Conservation (phyloP, 768 basidiomycete species). For the Pulveroboletus sp. region DNA sequence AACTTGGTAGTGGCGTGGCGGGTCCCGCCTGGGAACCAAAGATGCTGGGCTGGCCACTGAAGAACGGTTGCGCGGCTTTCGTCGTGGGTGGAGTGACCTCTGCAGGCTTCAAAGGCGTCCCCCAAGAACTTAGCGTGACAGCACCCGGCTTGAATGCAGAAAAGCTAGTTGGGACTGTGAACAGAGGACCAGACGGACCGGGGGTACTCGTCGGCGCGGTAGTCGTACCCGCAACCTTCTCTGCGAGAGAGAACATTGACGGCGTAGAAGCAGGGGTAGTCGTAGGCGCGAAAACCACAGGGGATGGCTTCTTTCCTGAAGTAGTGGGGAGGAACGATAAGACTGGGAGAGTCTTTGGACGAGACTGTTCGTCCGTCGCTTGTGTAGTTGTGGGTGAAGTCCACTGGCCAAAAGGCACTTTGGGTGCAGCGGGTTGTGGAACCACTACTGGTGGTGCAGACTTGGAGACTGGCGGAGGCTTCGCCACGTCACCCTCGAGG, state of each 20-base stretch:
- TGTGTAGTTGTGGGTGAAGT: slow-evolving; percentile 14
- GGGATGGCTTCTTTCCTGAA: slow-evolving; percentile 7
- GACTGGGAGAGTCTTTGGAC: slow-evolving; percentile 50
- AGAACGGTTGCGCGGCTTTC: slow-evolving; percentile 5
- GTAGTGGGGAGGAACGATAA: slow-evolving; percentile 29
- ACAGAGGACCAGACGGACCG: slow-evolving; percentile 5
- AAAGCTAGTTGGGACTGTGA: slow-evolving; percentile 5
- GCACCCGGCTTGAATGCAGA: slow-evolving; percentile 10
- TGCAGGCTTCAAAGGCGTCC: slow-evolving; percentile 3
- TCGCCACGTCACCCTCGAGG: slow-evolving; percentile 35
- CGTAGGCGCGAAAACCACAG: slow-evolving; percentile 4
- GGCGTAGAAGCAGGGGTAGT: neutral
- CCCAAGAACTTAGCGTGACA: neutral
- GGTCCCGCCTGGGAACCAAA: slow-evolving; percentile 3
- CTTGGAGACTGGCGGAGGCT: slow-evolving; percentile 12
- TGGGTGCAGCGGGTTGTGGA: slow-evolving; percentile 39
- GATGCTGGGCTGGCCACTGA: slow-evolving; percentile 10
- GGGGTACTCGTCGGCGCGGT: slow-evolving; percentile 3
- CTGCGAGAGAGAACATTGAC: neutral
- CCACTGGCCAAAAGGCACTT: slow-evolving; percentile 34
- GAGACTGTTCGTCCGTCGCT: slow-evolving; percentile 20
- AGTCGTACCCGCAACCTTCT: slow-evolving; percentile 1
- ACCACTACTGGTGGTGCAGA: slow-evolving; percentile 15
- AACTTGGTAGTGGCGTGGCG: neutral
- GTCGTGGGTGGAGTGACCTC: neutral